A percentile compares a stretch with the other conserved stretches of the same genome.
Evolutionary conservation across 441 rosid genomes (phyloP).

Genomic region (Aleurites moluccanus): DNA sequence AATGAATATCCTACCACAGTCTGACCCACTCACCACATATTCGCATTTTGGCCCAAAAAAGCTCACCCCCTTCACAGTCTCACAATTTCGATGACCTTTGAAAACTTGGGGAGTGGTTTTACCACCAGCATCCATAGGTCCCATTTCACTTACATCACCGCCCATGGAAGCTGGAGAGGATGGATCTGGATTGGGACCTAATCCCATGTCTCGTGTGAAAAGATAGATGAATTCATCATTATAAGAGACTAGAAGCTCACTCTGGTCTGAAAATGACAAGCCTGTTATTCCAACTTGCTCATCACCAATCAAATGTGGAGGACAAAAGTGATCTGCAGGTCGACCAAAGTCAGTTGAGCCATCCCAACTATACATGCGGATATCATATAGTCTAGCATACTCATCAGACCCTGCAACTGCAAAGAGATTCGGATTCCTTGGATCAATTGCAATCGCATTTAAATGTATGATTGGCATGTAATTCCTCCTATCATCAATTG

Average conservation of each 20-base stretch:
- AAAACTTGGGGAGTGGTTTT: conserved; percentile 56
- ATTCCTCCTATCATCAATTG: conserved; percentile 38
- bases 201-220: conserved; percentile 67
- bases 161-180: conserved; percentile 38
- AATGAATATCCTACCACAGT: conserved; percentile 88
- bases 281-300: conserved; percentile 70
- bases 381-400: conserved; percentile 78
- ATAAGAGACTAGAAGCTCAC: conserved; percentile 86
- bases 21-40: conserved; percentile 91
- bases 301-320: conserved; percentile 66
- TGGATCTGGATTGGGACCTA: conserved; percentile 55
- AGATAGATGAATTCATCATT: conserved; percentile 73
- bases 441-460: conserved; percentile 79
- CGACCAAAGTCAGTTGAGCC: conserved; percentile 52
- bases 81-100: conserved; percentile 70
- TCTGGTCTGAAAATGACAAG: conserved; percentile 81
- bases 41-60: conserved; percentile 84
- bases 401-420: conserved; percentile 82
- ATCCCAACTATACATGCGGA: conserved; percentile 65
- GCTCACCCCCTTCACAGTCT: conserved; percentile 80
- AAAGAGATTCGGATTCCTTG: conserved; percentile 77
- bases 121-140: conserved; percentile 29
- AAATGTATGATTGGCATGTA: conserved; percentile 41
- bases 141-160: conserved; percentile 35
- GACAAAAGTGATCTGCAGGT: conserved; percentile 66